A percentile compares a stretch with the other conserved stretches of the same genome.
Evolutionary conservation across 2,329 filamentous ascomycete species (phyloP).

Genomic region (Phymatotrichopsis omnivora): DNA sequence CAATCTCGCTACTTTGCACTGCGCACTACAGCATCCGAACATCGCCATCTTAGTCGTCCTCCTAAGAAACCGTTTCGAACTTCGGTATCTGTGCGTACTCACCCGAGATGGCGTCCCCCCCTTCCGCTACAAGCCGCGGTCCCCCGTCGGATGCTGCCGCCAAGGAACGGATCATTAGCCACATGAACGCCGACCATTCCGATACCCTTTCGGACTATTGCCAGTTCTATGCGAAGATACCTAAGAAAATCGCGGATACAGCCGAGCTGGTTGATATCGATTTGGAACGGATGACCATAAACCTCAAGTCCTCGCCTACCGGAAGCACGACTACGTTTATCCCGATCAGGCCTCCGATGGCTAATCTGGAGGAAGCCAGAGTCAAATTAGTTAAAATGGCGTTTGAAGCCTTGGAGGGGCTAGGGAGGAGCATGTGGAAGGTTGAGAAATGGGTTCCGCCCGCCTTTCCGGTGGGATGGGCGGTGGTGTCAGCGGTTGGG

Average conservation of each 20-base stretch:
- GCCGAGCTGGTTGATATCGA: slow-evolving; percentile 57
- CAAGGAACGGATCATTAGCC: slow-evolving; percentile 57
- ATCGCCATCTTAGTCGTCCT: too few species aligned
- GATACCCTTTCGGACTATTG: slow-evolving; percentile 67
- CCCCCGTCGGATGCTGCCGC: slow-evolving; percentile 38
- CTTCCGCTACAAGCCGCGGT: too few species aligned
- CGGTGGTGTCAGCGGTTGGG: slow-evolving; percentile 42
- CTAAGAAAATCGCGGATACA: slow-evolving; percentile 45
- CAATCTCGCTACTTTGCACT: too few species aligned
- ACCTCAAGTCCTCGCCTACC: slow-evolving; percentile 40
- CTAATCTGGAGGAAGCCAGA: slow-evolving; percentile 56
- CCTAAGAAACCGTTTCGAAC: too few species aligned
- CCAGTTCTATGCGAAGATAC: slow-evolving; percentile 56
- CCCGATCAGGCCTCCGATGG: slow-evolving; percentile 59
- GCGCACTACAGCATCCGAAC: too few species aligned
- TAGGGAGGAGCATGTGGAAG: slow-evolving; percentile 51
- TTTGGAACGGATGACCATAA: slow-evolving; percentile 53
- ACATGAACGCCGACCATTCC: slow-evolving; percentile 81
- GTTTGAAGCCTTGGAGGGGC: slow-evolving; percentile 45
- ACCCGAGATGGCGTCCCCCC: too few species aligned
- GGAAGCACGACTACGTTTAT: slow-evolving; percentile 43
- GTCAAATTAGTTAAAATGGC: slow-evolving; percentile 65
- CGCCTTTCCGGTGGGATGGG: slow-evolving; percentile 37
- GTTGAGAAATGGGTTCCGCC: slow-evolving; percentile 46
- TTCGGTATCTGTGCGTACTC: too few species aligned